Evolutionary conservation across 2,329 filamentous ascomycete species (phyloP), one percentile per base, ranked within the genome.

Genomic region (Colletotrichum eremochloae): DNA sequence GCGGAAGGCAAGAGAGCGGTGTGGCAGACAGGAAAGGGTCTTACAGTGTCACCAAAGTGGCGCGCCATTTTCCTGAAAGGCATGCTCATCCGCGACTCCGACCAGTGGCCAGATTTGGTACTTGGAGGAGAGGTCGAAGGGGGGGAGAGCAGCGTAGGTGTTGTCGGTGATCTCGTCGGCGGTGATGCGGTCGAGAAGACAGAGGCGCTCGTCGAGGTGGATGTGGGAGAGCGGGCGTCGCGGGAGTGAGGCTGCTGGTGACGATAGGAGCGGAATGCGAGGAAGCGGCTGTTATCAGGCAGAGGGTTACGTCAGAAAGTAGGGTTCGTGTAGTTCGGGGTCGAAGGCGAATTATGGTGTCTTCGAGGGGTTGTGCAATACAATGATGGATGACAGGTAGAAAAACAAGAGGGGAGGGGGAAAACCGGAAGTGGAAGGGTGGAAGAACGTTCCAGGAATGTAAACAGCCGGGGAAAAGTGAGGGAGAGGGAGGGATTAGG

Each of bases 1-100:
- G 11, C 73, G 68, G 73, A 73, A 74, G 69, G 69, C 67, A 72
- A 24, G 18, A 4, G 15, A 42, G 24, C 44, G 33, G 20, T 36
- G 31, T 12, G 33, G 33, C 5, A 38, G 6, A 20, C n/a, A 42
- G n/a, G 6, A 14, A 33, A 24, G 1, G 20, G 72, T 79, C 83
- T 77, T 82, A 85, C 83, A 75, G 84, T 82, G 75, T 86, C 84
- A 77, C 84, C 84, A 73, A 86, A 84, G 63, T 84, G 84, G 78
- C 84, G 84, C 64, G 84, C 84, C 79, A 86, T 82, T 38, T 80
- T 78, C 58, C 79, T 75, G 69, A 80, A 78, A 38, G 78, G 77
- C 78, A 79, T 79, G 38, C 67, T 74, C 56, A 75, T 36, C 18
- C 68, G 72, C 68, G 72, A 75, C 68, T 75, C 74, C 33, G 74